phyloP scores from a whole-genome alignment of 768 basidiomycete genomes.

The Boletus tomentosulus region DNA sequence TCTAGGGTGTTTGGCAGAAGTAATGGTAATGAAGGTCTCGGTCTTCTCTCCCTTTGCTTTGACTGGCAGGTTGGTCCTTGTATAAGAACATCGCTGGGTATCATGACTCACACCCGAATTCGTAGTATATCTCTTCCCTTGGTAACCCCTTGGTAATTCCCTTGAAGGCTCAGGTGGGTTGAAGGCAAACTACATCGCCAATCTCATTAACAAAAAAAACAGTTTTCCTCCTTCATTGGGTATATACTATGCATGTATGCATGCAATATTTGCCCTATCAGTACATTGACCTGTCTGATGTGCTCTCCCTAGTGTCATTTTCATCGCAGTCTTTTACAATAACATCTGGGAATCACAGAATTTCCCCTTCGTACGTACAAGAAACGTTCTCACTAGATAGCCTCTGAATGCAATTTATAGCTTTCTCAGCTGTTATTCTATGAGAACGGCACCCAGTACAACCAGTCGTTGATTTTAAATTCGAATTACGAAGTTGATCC shows the following conservation, averaged over 20 bases:
- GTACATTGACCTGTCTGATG: neutral
- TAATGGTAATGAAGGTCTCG: constrained; percentile 61
- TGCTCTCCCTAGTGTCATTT: constrained; percentile 27
- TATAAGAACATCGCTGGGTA: neutral
- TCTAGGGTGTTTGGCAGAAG: constrained; percentile 59
- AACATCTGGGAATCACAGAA: constrained; percentile 56
- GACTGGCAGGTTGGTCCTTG: constrained; percentile 52
- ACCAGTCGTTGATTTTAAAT: constrained; percentile 51
- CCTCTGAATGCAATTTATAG: constrained; percentile 15
- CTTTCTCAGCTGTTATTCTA: constrained; percentile 24
- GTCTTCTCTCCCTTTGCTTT: constrained; percentile 52
- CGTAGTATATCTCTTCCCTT: constrained; percentile 16
- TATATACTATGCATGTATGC: constrained; percentile 49
- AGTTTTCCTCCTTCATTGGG: constrained; percentile 46
- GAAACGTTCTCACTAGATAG: neutral
- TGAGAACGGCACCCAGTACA: constrained; percentile 48
- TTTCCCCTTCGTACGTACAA: constrained; percentile 51
- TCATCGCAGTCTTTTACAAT: constrained; percentile 35
- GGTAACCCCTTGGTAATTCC: constrained; percentile 51
- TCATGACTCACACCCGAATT: neutral
- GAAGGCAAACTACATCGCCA: neutral
- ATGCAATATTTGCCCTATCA: neutral
- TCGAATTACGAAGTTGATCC: constrained; percentile 48
- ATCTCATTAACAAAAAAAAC: neutral
- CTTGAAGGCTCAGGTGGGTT: constrained; percentile 42